Conservation (phyloP, 169 alveolate species). For the Plasmodium coatneyi region DNA sequence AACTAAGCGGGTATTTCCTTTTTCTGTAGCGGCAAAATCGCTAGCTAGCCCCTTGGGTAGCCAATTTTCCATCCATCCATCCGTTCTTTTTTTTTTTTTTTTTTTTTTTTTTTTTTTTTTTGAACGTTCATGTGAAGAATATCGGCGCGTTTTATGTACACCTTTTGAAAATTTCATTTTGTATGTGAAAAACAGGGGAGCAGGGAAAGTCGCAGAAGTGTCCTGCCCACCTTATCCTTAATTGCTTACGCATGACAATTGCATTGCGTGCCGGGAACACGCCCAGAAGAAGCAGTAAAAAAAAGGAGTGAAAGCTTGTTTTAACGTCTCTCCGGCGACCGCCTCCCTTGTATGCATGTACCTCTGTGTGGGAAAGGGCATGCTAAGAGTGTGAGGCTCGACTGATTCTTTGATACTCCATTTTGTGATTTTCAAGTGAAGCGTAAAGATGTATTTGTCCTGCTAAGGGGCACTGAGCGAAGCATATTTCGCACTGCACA, state of each 20-base stretch:
- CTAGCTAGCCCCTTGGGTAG: neutral
- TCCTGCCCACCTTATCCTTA: neutral
- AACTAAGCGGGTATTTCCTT: neutral
- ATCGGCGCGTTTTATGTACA: neutral
- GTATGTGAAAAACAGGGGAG: slow-evolving; percentile 3
- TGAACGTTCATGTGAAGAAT: neutral
- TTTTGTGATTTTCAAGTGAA: neutral
- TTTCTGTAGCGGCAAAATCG: neutral
- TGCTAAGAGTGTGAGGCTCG: neutral
- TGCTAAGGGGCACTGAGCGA: neutral
- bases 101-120: neutral
- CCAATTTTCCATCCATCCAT: neutral
- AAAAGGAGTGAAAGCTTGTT: neutral
- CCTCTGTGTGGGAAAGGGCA: neutral
- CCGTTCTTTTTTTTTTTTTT: neutral
- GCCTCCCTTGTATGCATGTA: neutral
- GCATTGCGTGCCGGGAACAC: neutral
- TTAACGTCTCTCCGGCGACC: neutral
- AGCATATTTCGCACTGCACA: neutral
- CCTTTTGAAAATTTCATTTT: neutral
- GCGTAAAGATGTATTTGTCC: neutral
- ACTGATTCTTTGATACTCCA: neutral
- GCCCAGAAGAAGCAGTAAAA: neutral
- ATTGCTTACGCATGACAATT: neutral
- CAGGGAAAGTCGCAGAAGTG: neutral